Evolutionary conservation across 179 eudicot species (phyloP), one percentile per base, ranked within the genome.

Genomic region (Camellia oleifera): DNA sequence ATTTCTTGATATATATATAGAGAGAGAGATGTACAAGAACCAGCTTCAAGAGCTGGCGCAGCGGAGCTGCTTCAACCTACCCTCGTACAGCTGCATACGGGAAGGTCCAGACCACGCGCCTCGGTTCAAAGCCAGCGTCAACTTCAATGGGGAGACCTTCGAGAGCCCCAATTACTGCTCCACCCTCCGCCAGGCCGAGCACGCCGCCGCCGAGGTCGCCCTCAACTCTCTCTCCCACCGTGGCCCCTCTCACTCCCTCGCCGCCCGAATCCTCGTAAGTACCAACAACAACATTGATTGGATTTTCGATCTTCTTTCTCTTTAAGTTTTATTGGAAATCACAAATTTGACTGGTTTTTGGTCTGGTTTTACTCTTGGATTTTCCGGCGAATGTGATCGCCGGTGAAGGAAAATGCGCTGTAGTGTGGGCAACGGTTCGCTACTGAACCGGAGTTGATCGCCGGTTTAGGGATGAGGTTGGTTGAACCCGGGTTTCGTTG

Each of bases 31-130:
- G 90, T 87, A 87, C 77, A 87, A 87, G 83, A 87, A 85, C 84
- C 90, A 87, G 88, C 86, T 87, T 5, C 90, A 87, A 69, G 90
- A 87, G 90, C 85, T 87, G 74, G 90, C 88, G 64, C 90, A 87
- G 83, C 76, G 90, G 78, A 87, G 90, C 83, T 87, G 88, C 88
- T 85, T 87, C 81, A 87, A 79, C 70, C 82, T 87, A 50, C 90
- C 90, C 0, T 79, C 86, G 3, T 87, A 87, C 83, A 85, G 83
- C 8, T 85, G 85, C 77, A 74, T 85, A 40, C 8, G 88, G 57
- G 88, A 87, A 78, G 88, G 90, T 65, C 90, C 90, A 3, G 88
- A 85, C 82, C 88, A 87, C 85, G 88, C 90, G 82, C 86, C 90
- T 26, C 81, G 90, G 20, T 88, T 88, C 78, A 88, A 88, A 64